Conservation (phyloP, 257 asterid species). For the Petunia secreta region DNA sequence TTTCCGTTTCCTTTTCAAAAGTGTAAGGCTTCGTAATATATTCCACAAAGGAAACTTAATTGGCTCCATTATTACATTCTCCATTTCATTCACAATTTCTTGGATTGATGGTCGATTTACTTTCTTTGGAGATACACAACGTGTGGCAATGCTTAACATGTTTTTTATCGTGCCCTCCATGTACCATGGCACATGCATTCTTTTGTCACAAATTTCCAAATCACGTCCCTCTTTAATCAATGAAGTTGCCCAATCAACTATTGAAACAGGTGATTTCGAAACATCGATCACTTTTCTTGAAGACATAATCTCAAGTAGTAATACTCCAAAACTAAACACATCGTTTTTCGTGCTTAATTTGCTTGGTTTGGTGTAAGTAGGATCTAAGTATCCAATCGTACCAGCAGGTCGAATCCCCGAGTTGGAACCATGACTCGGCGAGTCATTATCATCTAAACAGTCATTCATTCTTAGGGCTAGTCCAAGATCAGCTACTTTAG, state of each 20-base stretch:
- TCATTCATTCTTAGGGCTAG: slow-evolving; percentile 39
- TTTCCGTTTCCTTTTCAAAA: slow-evolving; percentile 38
- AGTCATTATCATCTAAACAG: neutral
- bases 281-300: slow-evolving; percentile 61
- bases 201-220: slow-evolving; percentile 49
- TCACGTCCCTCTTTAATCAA: slow-evolving; percentile 39
- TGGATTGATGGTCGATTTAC: slow-evolving; percentile 54
- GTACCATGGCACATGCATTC: slow-evolving; percentile 37
- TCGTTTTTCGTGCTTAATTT: slow-evolving; percentile 64
- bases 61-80: slow-evolving; percentile 32
- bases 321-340: slow-evolving; percentile 72
- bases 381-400: slow-evolving; percentile 77
- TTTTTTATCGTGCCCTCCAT: slow-evolving; percentile 33
- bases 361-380: slow-evolving; percentile 59
- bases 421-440: neutral
- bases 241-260: slow-evolving; percentile 70
- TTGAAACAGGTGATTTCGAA: slow-evolving; percentile 49
- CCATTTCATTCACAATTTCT: slow-evolving; percentile 48
- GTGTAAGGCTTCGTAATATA: slow-evolving; percentile 39
- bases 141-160: slow-evolving; percentile 49
- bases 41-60: slow-evolving; percentile 34
- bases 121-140: slow-evolving; percentile 44
- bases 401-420: slow-evolving; percentile 60
- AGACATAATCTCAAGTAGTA: slow-evolving; percentile 59
- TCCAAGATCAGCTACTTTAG: slow-evolving; percentile 75